These are phyloP conservation scores for Bryum argenteum DNA, from an alignment of 225 moss, liverwort and hornwort species.

Conservation along the genomic window DNA sequence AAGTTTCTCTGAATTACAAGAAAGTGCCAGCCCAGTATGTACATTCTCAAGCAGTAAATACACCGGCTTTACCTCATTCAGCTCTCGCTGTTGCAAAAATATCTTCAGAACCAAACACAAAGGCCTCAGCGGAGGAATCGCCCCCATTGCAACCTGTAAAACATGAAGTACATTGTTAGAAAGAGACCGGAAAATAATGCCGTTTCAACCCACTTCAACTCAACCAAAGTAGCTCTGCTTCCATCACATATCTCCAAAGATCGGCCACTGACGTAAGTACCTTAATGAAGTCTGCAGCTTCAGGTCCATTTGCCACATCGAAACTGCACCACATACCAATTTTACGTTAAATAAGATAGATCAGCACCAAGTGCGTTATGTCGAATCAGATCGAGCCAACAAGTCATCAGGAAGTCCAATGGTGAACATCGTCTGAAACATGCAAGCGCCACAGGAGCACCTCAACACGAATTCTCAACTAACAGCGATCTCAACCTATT, in stretches of 20 bases:
- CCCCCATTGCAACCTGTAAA: conserved; percentile 72
- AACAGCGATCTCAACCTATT: too few species aligned
- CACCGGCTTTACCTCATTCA: conserved; percentile 76
- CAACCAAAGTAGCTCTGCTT: not conserved
- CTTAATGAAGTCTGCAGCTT: conserved; percentile 93
- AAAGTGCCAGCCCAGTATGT: not conserved
- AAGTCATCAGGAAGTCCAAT: not conserved
- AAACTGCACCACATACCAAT: conserved; percentile 61
- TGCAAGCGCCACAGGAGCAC: not conserved
- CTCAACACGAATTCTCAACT: not conserved
- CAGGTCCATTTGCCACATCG: conserved; percentile 97
- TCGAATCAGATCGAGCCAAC: conserved; percentile 21
- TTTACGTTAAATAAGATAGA: conserved; percentile 1
- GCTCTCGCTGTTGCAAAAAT: conserved; percentile 95
- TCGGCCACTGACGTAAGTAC: conserved; percentile 35
- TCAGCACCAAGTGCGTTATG: not conserved
- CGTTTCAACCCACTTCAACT: not conserved
- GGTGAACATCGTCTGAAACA: not conserved
- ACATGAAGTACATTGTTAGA: conserved; percentile 21
- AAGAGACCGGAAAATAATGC: not conserved
- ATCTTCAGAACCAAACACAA: conserved; percentile 96
- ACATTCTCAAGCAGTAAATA: not conserved
- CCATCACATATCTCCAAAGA: not conserved
- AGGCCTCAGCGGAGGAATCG: conserved; percentile 83
- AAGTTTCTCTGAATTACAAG: not conserved